Evolutionary conservation across 768 basidiomycete species (phyloP), one percentile per base, ranked within the genome.

Genomic region (Fomitopsis pulvina): DNA sequence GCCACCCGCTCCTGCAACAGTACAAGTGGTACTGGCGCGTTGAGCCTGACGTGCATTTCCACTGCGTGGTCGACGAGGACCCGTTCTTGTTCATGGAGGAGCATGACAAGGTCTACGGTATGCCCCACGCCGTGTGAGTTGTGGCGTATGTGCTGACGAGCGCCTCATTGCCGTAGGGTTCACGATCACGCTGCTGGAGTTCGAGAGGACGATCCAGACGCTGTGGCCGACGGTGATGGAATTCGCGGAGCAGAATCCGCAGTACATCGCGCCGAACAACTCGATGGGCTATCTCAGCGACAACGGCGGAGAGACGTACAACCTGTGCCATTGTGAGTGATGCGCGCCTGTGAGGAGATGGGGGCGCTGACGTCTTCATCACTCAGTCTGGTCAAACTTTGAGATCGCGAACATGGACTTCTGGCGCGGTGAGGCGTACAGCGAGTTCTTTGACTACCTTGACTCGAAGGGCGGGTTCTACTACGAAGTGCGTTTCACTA

Each of bases 351-450:
- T 34, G n/a, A n/a, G n/a, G n/a, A n/a, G n/a, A n/a, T n/a, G n/a
- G n/a, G n/a, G n/a, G n/a, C n/a, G n/a, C 34, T 37, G 34, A 37
- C 34, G 34, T 37, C 14, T 16, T 6, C n/a, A n/a, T 5, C 14
- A 16, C 34, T 18, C 34, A 78, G 76, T 79, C 68, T 81, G 80
- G 80, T 75, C 71, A 52, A 84, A 82, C 64, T 84, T 84, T 57
- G 82, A 88, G 67, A 95, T 97, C 52, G 92, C 80, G 2, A 81
- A 85, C 59, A 79, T 96, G 73, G 82, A 90, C 56, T 89, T 95
- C 64, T 95, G 91, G 89, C 73, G 92, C 48, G 73, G 77, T 1
- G 82, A 89, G 55, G 85, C 89, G 0, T 97, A 96, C 67, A 76
- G 77, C 57, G 76, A 80, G 41, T 94, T 86, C 69, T 95, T 95